phyloP scores from a whole-genome alignment of 768 basidiomycete genomes.

The Panus rudis region DNA sequence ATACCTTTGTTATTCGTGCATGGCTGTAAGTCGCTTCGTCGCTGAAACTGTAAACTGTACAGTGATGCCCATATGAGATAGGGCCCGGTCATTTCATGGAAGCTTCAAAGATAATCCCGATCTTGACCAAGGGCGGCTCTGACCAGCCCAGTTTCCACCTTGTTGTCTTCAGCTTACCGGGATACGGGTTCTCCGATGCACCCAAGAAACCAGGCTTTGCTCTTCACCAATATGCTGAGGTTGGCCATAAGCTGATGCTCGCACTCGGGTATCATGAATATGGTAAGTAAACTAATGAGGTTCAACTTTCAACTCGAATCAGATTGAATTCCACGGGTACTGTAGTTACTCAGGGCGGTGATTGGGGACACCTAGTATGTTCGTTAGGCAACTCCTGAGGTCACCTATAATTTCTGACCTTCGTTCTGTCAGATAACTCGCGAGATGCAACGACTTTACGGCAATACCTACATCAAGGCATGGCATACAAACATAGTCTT shows the following conservation, averaged over 20 bases:
- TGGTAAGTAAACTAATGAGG: constrained; percentile 10
- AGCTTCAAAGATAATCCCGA: constrained; percentile 48
- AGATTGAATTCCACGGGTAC: no score
- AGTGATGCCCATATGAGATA: no score
- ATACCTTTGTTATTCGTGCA: constrained; percentile 58
- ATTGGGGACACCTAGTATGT: constrained; percentile 36
- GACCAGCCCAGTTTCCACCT: constrained; percentile 56
- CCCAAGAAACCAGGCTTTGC: constrained; percentile 46
- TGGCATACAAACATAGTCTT: constrained; percentile 16
- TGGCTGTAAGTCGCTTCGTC: constrained; percentile 40
- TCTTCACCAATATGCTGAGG: constrained; percentile 49
- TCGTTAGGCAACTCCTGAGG: neutral
- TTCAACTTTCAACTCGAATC: no score
- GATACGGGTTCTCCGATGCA: constrained; percentile 55
- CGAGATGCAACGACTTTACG: constrained; percentile 8
- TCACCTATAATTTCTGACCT: no score
- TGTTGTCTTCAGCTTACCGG: constrained; percentile 51
- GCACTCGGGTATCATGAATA: constrained; percentile 21
- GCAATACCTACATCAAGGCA: constrained; percentile 13
- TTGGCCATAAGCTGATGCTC: constrained; percentile 19
- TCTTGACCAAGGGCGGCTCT: constrained; percentile 34
- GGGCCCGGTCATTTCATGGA: constrained; percentile 62
- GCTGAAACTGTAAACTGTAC: neutral
- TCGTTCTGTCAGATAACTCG: constrained; percentile 11
- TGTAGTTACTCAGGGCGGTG: constrained; percentile 17